Evolutionary conservation across 805 yeast genomes (phyloP).

Genomic region (Sugiyamaella qingdaonensis): DNA sequence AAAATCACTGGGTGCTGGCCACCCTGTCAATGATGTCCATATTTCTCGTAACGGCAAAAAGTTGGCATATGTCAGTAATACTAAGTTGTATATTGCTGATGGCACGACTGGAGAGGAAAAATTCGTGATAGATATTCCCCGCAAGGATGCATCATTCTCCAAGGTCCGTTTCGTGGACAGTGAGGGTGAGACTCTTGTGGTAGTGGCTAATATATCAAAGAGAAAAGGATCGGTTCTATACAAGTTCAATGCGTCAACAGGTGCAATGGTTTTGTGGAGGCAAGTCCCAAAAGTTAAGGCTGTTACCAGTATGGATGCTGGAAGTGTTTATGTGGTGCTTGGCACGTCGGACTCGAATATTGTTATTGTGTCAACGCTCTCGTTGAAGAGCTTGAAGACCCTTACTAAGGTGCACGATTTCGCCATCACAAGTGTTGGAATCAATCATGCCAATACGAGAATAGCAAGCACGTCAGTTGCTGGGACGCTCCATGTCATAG

Average conservation of each 20-base stretch:
- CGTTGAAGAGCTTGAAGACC: constrained; percentile 48
- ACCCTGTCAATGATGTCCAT: constrained; percentile 55
- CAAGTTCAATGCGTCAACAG: constrained; percentile 24
- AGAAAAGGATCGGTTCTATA: constrained; percentile 39
- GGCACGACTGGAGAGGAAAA: constrained; percentile 42
- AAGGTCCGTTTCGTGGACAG: constrained; percentile 42
- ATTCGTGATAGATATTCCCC: constrained; percentile 23
- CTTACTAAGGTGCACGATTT: constrained; percentile 65
- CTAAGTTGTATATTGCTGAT: constrained; percentile 49
- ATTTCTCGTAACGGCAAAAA: constrained; percentile 64
- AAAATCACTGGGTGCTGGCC: constrained; percentile 3
- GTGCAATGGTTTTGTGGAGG: neutral
- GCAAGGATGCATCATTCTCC: constrained; percentile 29
- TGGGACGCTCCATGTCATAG: constrained; percentile 59
- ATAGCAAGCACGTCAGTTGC: constrained; percentile 77
- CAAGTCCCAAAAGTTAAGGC: constrained; percentile 25
- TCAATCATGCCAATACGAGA: constrained; percentile 62
- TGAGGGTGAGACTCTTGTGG: constrained; percentile 30
- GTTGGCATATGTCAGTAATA: constrained; percentile 58
- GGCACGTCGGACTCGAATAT: constrained; percentile 68
- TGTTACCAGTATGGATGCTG: constrained; percentile 45
- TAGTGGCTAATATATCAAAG: constrained; percentile 43
- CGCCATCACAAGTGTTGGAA: constrained; percentile 69
- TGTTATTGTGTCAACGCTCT: constrained; percentile 48
- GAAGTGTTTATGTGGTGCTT: constrained; percentile 48